A percentile compares a stretch with the other conserved stretches of the same genome.
Evolutionary conservation across 1,139 yeast species (phyloP).

Genomic region (Geotrichum klebahnii): DNA sequence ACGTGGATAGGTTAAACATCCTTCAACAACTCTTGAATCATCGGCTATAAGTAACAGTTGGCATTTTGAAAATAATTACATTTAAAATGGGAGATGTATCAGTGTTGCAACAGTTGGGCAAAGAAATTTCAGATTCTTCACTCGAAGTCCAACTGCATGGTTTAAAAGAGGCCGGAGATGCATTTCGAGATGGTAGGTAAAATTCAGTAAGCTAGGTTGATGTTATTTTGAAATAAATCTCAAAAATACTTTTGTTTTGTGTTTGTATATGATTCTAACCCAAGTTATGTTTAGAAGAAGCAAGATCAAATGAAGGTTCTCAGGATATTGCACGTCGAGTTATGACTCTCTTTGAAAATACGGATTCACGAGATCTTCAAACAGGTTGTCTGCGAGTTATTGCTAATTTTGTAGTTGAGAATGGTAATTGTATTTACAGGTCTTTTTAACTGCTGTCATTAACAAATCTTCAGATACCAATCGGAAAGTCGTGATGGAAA

Average conservation of each 20-base stretch:
- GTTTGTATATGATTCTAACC: too few species aligned
- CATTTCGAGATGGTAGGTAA: slow-evolving; percentile 7
- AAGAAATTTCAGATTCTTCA: neutral
- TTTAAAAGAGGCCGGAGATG: slow-evolving; percentile 4
- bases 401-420: slow-evolving; percentile 27
- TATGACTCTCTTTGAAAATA: slow-evolving; percentile 6
- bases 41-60: too few species aligned
- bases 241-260: too few species aligned
- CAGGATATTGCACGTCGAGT: slow-evolving; percentile 4
- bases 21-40: too few species aligned
- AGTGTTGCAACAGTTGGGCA: neutral
- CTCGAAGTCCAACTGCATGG: neutral
- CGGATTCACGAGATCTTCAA: neutral
- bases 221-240: too few species aligned
- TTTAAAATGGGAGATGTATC: neutral
- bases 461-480: slow-evolving; percentile 16
- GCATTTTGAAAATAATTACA: too few species aligned
- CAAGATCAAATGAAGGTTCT: slow-evolving; percentile 4
- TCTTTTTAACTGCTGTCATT: neutral
- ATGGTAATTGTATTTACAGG: slow-evolving; percentile 20
- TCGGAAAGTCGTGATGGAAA: slow-evolving; percentile 15
- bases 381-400: slow-evolving; percentile 22
- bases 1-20: too few species aligned
- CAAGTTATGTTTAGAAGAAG: slow-evolving; percentile 6
- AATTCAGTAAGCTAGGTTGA: neutral